phyloP scores from a whole-genome alignment of 1,139 yeast genomes.

The Zhuliangozyma blackwelliae region DNA sequence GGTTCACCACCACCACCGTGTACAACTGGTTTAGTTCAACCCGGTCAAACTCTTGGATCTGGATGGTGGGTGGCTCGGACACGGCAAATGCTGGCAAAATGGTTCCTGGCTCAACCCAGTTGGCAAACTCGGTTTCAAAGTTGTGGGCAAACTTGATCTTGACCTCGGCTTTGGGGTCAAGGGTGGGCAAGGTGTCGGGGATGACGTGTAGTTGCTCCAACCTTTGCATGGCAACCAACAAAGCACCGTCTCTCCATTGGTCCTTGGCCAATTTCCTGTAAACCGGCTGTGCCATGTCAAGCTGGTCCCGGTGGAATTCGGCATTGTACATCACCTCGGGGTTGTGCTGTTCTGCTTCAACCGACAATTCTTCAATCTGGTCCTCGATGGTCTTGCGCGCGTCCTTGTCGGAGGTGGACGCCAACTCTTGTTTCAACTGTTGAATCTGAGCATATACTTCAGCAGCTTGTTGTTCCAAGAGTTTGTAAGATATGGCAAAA shows the following conservation, averaged over 20 bases:
- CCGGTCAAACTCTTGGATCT: constrained; percentile 67
- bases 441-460: constrained; percentile 19
- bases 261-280: constrained; percentile 65
- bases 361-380: constrained; percentile 19
- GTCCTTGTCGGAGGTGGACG: constrained; percentile 5
- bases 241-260: constrained; percentile 68
- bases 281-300: constrained; percentile 74
- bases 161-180: constrained; percentile 79
- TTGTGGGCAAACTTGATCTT: constrained; percentile 71
- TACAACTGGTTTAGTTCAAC: constrained; percentile 46
- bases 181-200: constrained; percentile 91
- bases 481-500: constrained; percentile 62
- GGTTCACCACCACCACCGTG: constrained; percentile 79
- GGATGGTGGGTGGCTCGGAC: constrained; percentile 66
- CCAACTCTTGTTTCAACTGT: constrained; percentile 8
- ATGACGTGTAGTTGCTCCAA: constrained; percentile 79
- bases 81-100: constrained; percentile 71
- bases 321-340: constrained; percentile 81
- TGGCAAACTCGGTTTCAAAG: constrained; percentile 42
- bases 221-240: constrained; percentile 81
- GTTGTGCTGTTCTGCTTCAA: constrained; percentile 59
- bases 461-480: constrained; percentile 46
- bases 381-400: constrained; percentile 7
- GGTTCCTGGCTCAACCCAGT: constrained; percentile 78
- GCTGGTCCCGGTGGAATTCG: constrained; percentile 34